These are phyloP conservation scores for Didymella arachidicola DNA, from an alignment of 2,329 filamentous ascomycete genomes.

Conservation along the genomic window DNA sequence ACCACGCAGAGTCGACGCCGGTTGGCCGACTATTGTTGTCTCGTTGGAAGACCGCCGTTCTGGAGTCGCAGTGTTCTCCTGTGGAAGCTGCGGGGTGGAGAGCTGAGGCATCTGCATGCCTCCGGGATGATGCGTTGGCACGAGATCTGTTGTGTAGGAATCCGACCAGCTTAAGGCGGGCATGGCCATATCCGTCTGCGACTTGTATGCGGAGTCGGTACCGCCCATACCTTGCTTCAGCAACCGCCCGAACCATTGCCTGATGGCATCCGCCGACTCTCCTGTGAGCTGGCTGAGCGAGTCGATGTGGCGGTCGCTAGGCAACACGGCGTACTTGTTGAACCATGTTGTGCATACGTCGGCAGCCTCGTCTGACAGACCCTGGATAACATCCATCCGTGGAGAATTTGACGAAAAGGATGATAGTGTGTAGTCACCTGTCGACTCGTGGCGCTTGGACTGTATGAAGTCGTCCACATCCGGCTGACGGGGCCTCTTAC, in stretches of 20 bases:
- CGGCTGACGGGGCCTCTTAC: constrained; percentile 44
- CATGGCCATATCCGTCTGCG: constrained; percentile 42
- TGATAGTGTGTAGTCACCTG: constrained; percentile 36
- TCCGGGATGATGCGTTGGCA: constrained; percentile 19
- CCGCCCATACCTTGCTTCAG: constrained; percentile 48
- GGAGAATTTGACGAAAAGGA: constrained; percentile 31
- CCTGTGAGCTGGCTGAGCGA: constrained; percentile 48
- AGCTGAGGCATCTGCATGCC: constrained; percentile 5
- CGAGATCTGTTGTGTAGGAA: constrained; percentile 25
- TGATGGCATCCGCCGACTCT: constrained; percentile 43
- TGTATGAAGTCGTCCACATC: constrained; percentile 44
- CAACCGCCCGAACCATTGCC: constrained; percentile 48
- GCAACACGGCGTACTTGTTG: constrained; percentile 48
- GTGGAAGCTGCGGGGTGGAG: constrained; percentile 10
- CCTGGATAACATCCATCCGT: constrained; percentile 25
- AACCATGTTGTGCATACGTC: constrained; percentile 51
- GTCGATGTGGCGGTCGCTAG: constrained; percentile 48
- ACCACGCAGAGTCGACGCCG: constrained; percentile 33
- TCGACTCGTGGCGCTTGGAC: constrained; percentile 43
- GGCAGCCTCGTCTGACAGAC: constrained; percentile 47
- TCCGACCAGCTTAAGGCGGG: constrained; percentile 35
- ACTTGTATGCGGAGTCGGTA: constrained; percentile 51
- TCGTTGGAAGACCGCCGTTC: constrained; percentile 31
- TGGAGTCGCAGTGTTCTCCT: constrained; percentile 24
- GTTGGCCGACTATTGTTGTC: constrained; percentile 21